Percentiles rank a stretch among this genome's conserved stretches.
phyloP scores from a whole-genome alignment of 2,329 filamentous ascomycete genomes.

The Penicillium sp. region DNA sequence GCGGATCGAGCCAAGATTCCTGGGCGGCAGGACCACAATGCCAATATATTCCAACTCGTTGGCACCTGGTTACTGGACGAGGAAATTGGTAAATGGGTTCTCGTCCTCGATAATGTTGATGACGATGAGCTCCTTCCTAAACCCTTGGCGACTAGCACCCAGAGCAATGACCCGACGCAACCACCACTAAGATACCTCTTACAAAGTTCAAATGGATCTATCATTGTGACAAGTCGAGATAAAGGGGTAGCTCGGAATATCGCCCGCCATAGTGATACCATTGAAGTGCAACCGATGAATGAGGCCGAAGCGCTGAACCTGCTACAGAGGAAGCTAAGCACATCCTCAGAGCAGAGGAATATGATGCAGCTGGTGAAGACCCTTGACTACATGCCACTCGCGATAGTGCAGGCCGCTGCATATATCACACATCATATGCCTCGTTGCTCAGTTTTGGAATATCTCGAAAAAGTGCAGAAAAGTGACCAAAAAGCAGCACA shows the following conservation, averaged over 20 bases:
- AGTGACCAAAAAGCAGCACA: not conserved
- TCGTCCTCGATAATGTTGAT: conserved; percentile 28
- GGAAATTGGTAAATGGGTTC: conserved; percentile 19
- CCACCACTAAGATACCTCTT: too few relatives aligned
- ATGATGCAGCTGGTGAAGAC: not conserved
- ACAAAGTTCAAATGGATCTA: not conserved
- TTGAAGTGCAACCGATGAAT: conserved; percentile 18
- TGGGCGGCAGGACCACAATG: conserved; percentile 28
- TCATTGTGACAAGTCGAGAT: not conserved
- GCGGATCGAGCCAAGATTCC: not conserved
- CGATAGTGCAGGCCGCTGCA: conserved; percentile 24
- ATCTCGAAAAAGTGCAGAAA: not conserved
- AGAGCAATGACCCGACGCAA: not conserved
- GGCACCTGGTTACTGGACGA: conserved; percentile 16
- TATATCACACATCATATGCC: conserved; percentile 25
- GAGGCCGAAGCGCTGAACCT: conserved; percentile 23
- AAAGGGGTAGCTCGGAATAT: not conserved
- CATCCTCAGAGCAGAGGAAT: not conserved
- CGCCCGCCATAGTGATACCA: not conserved
- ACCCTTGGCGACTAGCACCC: not conserved
- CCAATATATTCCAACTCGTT: conserved; percentile 33
- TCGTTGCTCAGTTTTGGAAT: conserved; percentile 5
- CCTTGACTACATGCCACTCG: conserved; percentile 19
- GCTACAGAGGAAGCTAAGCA: conserved; percentile 29
- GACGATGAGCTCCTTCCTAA: not conserved